phyloP scores from a whole-genome alignment of 768 basidiomycete genomes.

The Gautieria morchelliformis region DNA sequence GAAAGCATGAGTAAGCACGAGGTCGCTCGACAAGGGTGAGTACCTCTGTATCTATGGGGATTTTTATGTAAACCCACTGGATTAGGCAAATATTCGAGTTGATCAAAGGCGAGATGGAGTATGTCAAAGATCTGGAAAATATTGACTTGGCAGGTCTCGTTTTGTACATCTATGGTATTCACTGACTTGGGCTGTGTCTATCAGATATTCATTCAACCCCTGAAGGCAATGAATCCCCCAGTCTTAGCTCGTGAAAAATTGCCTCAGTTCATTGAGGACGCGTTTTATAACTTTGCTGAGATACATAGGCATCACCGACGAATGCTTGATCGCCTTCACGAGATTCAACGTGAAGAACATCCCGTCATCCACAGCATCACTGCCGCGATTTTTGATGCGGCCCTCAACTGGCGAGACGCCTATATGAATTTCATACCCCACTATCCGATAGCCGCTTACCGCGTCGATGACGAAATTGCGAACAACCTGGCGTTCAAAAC shows the following conservation, averaged over 20 bases:
- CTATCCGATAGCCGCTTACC: constrained; percentile 83
- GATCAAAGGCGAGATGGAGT: constrained; percentile 93
- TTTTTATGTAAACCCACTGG: not conserved
- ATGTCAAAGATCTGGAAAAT: constrained; percentile 85
- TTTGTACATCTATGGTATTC: not conserved
- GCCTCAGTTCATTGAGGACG: constrained; percentile 71
- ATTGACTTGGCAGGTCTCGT: constrained; percentile 53
- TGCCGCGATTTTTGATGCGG: constrained; percentile 78
- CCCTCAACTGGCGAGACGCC: constrained; percentile 83
- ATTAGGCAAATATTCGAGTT: constrained; percentile 75
- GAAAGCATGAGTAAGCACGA: constrained; percentile 61
- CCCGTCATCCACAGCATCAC: constrained; percentile 72
- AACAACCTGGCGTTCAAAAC: constrained; percentile 71
- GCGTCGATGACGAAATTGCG: constrained; percentile 81
- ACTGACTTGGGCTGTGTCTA: constrained; percentile 1
- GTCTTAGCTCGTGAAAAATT: constrained; percentile 66
- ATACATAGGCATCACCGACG: constrained; percentile 65
- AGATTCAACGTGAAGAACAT: constrained; percentile 83
- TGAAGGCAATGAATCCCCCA: constrained; percentile 64
- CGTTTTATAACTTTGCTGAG: constrained; percentile 81
- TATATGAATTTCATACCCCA: constrained; percentile 93
- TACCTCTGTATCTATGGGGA: constrained; percentile 3
- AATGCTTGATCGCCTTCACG: constrained; percentile 72
- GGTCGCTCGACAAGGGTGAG: constrained; percentile 77
- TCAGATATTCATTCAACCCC: constrained; percentile 74